These are phyloP conservation scores for Aspergillus bridgeri DNA, from an alignment of 495 filamentous ascomycete genomes.

Conservation along the genomic window DNA sequence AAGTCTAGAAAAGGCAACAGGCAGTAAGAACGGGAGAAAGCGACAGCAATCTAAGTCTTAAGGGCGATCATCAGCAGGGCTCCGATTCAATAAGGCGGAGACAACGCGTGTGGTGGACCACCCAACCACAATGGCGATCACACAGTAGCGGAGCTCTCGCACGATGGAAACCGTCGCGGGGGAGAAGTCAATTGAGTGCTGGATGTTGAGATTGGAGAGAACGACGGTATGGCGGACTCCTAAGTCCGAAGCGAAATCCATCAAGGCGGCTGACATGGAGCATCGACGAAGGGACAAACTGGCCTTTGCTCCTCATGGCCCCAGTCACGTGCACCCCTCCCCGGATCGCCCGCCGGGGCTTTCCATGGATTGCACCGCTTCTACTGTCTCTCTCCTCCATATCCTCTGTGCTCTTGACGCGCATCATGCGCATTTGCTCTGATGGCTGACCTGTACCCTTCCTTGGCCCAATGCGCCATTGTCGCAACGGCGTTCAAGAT, in stretches of 20 bases:
- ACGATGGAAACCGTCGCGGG: constrained; percentile 41
- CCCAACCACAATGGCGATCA: constrained; percentile 49
- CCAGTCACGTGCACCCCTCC: constrained; percentile 16
- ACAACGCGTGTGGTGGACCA: constrained; percentile 47
- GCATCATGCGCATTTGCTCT: constrained; percentile 29
- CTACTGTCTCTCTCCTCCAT: constrained; percentile 2
- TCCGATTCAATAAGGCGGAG: constrained; percentile 36
- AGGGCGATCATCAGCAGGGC: constrained; percentile 29
- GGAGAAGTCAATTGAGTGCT: constrained; percentile 47
- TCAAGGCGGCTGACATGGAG: constrained; percentile 12
- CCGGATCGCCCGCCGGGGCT: constrained; percentile 11
- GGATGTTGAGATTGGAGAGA: constrained; percentile 43
- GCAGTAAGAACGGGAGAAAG: neutral
- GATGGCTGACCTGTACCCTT: constrained; percentile 83
- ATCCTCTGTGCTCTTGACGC: constrained; percentile 7
- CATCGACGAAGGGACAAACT: constrained; percentile 16
- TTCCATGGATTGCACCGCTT: constrained; percentile 5
- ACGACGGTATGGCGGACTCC: constrained; percentile 47
- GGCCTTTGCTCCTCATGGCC: constrained; percentile 7
- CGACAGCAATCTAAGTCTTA: constrained; percentile 5
- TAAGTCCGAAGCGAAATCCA: constrained; percentile 51
- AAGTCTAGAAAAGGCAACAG: neutral
- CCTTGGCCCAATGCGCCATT: constrained; percentile 81
- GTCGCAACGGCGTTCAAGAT: constrained; percentile 89
- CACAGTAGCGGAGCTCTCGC: constrained; percentile 43